Conservation (phyloP, 257 asterid genomes). For the Nicotiana benthamiana region DNA sequence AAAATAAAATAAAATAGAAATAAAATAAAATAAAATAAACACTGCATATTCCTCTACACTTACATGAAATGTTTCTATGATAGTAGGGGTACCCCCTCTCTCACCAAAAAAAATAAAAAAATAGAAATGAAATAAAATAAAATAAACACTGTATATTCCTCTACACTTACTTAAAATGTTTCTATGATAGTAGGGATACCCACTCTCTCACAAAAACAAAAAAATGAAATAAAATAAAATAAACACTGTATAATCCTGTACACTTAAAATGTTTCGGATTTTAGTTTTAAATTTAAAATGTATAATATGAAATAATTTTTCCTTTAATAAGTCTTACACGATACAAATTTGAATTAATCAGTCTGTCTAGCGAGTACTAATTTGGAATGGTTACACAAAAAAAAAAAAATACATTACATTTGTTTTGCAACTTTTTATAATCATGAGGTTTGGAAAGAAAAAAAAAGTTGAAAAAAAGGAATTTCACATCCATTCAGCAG, state of each 20-base stretch:
- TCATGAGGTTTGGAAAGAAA: background rate
- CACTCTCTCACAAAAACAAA: background rate
- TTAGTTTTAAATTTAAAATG: no score
- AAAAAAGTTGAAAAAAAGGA: background rate
- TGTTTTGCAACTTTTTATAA: background rate
- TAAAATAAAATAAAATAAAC: background rate
- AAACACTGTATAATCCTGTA: background rate
- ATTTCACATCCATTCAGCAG: slow-evolving; percentile 29
- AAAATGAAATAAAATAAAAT: background rate
- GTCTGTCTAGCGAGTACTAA: no score
- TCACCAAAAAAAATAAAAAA: background rate
- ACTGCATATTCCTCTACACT: background rate
- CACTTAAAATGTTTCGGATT: no score
- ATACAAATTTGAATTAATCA: no score
- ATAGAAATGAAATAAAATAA: background rate
- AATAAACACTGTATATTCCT: background rate
- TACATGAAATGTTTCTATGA: no score
- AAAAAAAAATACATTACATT: background rate
- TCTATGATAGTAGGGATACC: background rate
- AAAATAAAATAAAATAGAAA: background rate
- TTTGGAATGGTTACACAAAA: no score
- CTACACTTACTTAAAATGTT: no score
- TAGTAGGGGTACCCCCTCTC: background rate
- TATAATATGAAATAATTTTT: no score
- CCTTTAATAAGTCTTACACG: no score